Base-by-base conservation (phyloP, 495 filamentous ascomycete genomes). In the Schizothecium vesticola region DNA sequence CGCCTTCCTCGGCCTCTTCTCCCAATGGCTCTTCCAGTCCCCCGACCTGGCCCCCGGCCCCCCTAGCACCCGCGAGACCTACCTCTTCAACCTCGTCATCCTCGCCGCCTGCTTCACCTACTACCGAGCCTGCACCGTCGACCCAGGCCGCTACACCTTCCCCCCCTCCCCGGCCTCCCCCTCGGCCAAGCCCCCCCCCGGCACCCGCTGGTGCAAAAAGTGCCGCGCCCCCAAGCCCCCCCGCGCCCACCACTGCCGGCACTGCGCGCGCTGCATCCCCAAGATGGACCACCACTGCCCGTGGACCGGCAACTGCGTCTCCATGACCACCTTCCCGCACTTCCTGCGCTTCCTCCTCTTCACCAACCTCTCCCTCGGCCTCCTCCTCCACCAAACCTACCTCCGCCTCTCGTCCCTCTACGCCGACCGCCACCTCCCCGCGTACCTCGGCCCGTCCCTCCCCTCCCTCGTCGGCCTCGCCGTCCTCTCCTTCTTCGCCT, bases 201-300 rank as follows among this genome's bases (percentile, higher is more conserved):
- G 25, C 51, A 31, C 43, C n/a, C 69, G 82, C 36, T 97, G 92
- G 92, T 99, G 95, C 78, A 89, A 88, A 73, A 97, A 91, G 78
- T 99, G 95, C 75, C 81, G 89, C 59, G 86, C 88, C 13, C 86
- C 85, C 21, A 98, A 98, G 72, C 92, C 96, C 11, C 91, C 91
- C 8, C 84, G 95, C 62, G 86, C 93, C 56, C 96, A 99, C 81
- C 95, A 99, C 81, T 99, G 95, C 82, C 91, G 90, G 71, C 87
- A 85, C 60, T 99, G 95, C 80, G 82, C 84, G 72, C 89, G 91
- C 86, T 99, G 95, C 78, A 89, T 98, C 67, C 91, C 93, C 1
- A 93, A 92, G 76, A 98, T 99, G 96, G 95, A 99, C 82, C 95
- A 99, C 79, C 95, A 99, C 80, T 99, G 95, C 74, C 94, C 95